These are phyloP conservation scores for Anisodus tanguticus DNA, from an alignment of 257 asterid genomes.

Conservation along the genomic window DNA sequence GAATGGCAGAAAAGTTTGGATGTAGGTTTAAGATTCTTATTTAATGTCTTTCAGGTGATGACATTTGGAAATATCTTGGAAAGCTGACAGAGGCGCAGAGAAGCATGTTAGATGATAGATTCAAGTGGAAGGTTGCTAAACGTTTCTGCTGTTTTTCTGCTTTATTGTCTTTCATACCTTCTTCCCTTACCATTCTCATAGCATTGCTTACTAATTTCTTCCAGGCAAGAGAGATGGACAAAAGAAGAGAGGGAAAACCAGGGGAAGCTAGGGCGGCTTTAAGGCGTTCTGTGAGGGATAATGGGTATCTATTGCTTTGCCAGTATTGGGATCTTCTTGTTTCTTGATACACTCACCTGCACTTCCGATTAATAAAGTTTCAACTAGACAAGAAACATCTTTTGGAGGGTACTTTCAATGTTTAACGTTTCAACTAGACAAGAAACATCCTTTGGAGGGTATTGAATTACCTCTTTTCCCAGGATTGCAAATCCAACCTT, in stretches of 20 bases:
- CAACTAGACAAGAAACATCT: slow-evolving; percentile 3
- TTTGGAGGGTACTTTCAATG: slow-evolving; percentile 5
- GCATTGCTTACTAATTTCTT: slow-evolving; percentile 8
- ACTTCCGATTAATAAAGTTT: neutral
- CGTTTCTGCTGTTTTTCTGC: slow-evolving; percentile 9
- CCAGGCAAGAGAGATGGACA: slow-evolving; percentile 99
- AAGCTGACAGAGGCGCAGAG: slow-evolving; percentile 96
- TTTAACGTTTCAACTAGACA: neutral
- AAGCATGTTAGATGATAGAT: slow-evolving; percentile 98
- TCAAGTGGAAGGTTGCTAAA: slow-evolving; percentile 90
- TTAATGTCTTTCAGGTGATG: slow-evolving; percentile 70
- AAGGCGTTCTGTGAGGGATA: slow-evolving; percentile 97
- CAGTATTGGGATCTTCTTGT: neutral
- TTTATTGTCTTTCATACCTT: neutral
- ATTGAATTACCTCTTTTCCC: neutral
- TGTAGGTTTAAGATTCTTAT: slow-evolving; percentile 21
- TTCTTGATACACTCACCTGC: neutral
- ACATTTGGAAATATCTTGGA: slow-evolving; percentile 96
- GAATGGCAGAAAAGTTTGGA: neutral
- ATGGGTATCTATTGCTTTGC: slow-evolving; percentile 58
- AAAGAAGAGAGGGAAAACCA: slow-evolving; percentile 91
- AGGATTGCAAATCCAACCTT: neutral
- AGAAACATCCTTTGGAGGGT: slow-evolving; percentile 5
- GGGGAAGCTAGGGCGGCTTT: slow-evolving; percentile 95
- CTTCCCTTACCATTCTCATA: slow-evolving; percentile 21